Conservation (phyloP, 1,139 yeast species). For the Blastobotrys aristatus region DNA sequence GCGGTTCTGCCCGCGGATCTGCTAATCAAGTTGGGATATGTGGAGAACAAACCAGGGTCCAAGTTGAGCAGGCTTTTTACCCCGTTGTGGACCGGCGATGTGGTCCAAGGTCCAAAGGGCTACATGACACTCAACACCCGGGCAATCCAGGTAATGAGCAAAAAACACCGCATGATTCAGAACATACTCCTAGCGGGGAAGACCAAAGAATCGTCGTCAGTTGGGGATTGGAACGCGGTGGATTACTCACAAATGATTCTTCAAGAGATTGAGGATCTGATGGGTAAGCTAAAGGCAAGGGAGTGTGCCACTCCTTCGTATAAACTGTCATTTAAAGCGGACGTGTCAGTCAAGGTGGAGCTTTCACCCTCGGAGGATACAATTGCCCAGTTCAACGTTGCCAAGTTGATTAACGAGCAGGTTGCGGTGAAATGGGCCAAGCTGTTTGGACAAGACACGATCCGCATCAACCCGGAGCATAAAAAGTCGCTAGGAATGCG, state of each 20-base stretch:
- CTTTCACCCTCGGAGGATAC: not conserved
- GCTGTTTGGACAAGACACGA: not conserved
- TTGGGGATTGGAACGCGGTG: not conserved
- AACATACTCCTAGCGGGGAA: not conserved
- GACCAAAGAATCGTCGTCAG: not conserved
- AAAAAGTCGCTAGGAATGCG: not conserved
- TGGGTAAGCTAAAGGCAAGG: not conserved
- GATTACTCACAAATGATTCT: not conserved
- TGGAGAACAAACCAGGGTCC: slow-evolving; percentile 7
- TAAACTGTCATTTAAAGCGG: not conserved
- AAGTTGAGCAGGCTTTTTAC: slow-evolving; percentile 3
- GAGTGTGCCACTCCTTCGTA: not conserved
- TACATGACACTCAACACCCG: slow-evolving; percentile 15
- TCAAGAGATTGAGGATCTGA: slow-evolving; percentile 3
- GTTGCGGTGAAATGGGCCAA: slow-evolving; percentile 4
- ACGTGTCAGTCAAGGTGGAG: not conserved
- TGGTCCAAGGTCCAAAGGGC: slow-evolving; percentile 12
- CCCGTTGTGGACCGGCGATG: slow-evolving; percentile 6
- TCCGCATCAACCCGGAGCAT: not conserved
- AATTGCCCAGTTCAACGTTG: slow-evolving; percentile 9
- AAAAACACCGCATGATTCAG: not conserved
- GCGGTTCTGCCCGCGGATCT: slow-evolving; percentile 27
- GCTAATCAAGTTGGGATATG: slow-evolving; percentile 27
- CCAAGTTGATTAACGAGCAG: slow-evolving; percentile 5
- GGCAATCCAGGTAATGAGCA: slow-evolving; percentile 11